These are phyloP conservation scores for Penicillium angulare DNA, from an alignment of 495 filamentous ascomycete genomes.

Conservation along the genomic window DNA sequence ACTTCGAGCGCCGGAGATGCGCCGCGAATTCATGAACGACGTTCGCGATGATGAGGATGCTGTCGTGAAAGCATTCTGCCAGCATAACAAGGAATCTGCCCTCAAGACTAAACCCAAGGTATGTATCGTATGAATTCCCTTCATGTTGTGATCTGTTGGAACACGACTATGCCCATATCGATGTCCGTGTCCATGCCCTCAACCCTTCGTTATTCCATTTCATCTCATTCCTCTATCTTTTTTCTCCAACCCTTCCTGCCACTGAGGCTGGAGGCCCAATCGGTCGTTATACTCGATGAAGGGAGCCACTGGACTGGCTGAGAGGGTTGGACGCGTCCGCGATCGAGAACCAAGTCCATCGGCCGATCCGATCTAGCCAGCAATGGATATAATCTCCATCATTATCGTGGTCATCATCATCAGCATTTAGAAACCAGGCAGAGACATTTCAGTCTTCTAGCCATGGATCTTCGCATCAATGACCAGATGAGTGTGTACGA, in stretches of 20 bases:
- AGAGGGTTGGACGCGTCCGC: not conserved
- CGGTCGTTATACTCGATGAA: not conserved
- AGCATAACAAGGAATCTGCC: constrained; percentile 64
- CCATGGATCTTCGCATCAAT: not conserved
- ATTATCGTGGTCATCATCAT: not conserved
- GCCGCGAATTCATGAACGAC: constrained; percentile 60
- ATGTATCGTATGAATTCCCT: constrained; percentile 18
- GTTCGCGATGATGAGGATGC: constrained; percentile 54
- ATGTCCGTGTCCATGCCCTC: not conserved
- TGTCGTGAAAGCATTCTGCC: constrained; percentile 66
- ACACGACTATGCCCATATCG: no score
- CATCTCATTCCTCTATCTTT: not conserved
- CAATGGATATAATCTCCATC: not conserved
- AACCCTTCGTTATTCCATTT: not conserved
- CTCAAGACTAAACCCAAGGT: constrained; percentile 87
- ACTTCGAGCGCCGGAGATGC: constrained; percentile 56
- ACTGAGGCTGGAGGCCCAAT: no score
- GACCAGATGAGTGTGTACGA: no score
- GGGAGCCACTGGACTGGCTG: not conserved
- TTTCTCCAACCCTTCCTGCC: no score
- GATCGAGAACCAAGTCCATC: not conserved
- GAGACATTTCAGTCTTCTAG: not conserved
- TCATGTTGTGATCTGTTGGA: no score
- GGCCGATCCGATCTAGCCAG: constrained; percentile 1
- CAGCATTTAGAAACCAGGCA: not conserved